Conservation (phyloP, 2,329 filamentous ascomycete species). For the Colletotrichum filicis region DNA sequence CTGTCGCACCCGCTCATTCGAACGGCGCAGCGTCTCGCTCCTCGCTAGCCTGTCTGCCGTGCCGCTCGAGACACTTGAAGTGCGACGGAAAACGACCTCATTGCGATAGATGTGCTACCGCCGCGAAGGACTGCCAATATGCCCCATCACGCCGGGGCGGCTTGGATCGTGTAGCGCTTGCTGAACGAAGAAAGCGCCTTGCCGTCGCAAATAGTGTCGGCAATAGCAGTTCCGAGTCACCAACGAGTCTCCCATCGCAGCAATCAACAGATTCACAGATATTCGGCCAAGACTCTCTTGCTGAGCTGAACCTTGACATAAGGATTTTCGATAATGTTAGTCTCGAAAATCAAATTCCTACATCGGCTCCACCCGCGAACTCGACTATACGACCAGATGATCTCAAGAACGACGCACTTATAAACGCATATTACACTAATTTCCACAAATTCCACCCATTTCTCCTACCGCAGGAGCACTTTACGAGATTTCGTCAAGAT, state of each 20-base stretch:
- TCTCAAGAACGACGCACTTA: slow-evolving; percentile 38
- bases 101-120: slow-evolving; percentile 56
- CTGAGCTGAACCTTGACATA: no score
- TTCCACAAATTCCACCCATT: slow-evolving; percentile 49
- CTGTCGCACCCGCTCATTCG: not conserved
- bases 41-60: slow-evolving; percentile 60
- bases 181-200: slow-evolving; percentile 42
- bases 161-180: slow-evolving; percentile 43
- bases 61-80: slow-evolving; percentile 62
- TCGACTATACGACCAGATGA: not conserved
- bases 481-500: slow-evolving; percentile 32
- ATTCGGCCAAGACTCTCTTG: slow-evolving; percentile 1
- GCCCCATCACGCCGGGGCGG: slow-evolving; percentile 61
- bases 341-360: not conserved
- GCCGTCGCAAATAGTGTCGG: slow-evolving; percentile 26
- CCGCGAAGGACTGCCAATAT: slow-evolving; percentile 59
- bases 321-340: not conserved
- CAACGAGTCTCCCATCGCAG: slow-evolving; percentile 28
- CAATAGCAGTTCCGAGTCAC: not conserved
- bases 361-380: no score
- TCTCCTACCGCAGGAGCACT: slow-evolving; percentile 37
- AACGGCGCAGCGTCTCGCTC: slow-evolving; percentile 38
- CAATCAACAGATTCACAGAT: not conserved
- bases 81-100: slow-evolving; percentile 61
- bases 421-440: slow-evolving; percentile 48